Base-by-base conservation (phyloP, 75 land plant genomes). In the Chamaecyparis obtusa region DNA sequence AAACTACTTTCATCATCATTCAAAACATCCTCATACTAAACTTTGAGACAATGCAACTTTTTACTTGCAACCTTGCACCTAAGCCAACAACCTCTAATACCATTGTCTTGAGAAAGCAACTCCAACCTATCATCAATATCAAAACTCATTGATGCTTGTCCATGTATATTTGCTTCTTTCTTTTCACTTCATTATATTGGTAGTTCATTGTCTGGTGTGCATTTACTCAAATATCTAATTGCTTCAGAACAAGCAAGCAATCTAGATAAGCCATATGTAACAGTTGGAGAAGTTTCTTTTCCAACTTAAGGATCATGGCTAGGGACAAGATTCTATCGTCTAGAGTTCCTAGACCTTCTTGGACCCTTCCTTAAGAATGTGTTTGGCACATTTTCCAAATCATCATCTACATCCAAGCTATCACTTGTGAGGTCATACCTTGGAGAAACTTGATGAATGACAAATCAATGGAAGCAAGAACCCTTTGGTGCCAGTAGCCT, bases 61-160 rank as follows among this genome's bases (percentile, higher is more conserved):
- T 89, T 90, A 80, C 93, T 91, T 33, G 92, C 64, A 37, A 97
- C 89, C 19, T 72, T 86, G 76, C 94, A 93, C 88, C 88, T 90
- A 87, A 92, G 92, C 99, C 99, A 97, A 49, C 99, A 97, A 15
- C 99, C 99, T 86, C 99, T 89, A 13, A 97, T 90, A 51, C 97
- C 99, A 91, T 97, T 97, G 85, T 97, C 99, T 76, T 95, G 95
- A 46, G 89, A 93, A 49, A 97, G 92, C 36, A 94, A 90, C 90
- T 97, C 99, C 39, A 97, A 88, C 24, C 89, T 88, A 41, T 91
- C 93, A 44, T 92, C 99, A 54, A 90, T 55, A 33, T 84, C 64
- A 84, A 54, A 84, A 44, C 49, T 11, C 48, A 44, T 14, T 5
- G 0, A 43, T 44, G 30, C 49, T 44, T 80, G 83, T 80, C 9